Conservation (phyloP, 2,329 filamentous ascomycete species). For the Penicillium vulpinum region DNA sequence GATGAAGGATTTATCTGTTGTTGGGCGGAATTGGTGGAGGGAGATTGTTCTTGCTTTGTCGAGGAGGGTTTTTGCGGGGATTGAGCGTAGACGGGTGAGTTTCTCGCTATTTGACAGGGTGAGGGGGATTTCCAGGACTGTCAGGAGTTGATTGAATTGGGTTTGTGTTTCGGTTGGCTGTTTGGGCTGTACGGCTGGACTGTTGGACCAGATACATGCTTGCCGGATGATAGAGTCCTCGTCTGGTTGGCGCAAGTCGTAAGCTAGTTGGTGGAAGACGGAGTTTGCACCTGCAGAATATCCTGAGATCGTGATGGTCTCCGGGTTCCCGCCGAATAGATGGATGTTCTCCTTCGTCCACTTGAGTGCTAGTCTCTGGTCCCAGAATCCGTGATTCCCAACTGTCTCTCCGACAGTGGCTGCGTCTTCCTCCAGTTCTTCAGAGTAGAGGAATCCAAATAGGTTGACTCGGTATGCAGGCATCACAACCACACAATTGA, state of each 20-base stretch:
- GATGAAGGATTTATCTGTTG: constrained; percentile 53
- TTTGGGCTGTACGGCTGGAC: constrained; percentile 56
- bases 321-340: constrained; percentile 53
- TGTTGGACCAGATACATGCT: constrained; percentile 57
- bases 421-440: constrained; percentile 49
- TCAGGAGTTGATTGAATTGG: constrained; percentile 55
- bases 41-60: constrained; percentile 45
- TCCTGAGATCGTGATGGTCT: constrained; percentile 55
- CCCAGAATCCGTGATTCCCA: constrained; percentile 59
- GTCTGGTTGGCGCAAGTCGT: constrained; percentile 54
- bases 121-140: constrained; percentile 46
- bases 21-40: constrained; percentile 57
- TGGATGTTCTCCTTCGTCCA: constrained; percentile 56
- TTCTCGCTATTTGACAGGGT: constrained; percentile 46
- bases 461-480: constrained; percentile 59
- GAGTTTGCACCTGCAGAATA: constrained; percentile 60
- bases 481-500: constrained; percentile 54
- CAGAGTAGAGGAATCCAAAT: constrained; percentile 57
- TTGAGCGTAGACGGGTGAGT: constrained; percentile 46
- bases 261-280: constrained; percentile 58
- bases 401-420: constrained; percentile 36
- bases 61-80: constrained; percentile 44
- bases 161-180: constrained; percentile 47
- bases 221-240: constrained; percentile 51
- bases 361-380: constrained; percentile 57